Evolutionary conservation across 441 rosid species (phyloP), one percentile per base, ranked within the genome.

Genomic region (Pelargonium fulgidum): DNA sequence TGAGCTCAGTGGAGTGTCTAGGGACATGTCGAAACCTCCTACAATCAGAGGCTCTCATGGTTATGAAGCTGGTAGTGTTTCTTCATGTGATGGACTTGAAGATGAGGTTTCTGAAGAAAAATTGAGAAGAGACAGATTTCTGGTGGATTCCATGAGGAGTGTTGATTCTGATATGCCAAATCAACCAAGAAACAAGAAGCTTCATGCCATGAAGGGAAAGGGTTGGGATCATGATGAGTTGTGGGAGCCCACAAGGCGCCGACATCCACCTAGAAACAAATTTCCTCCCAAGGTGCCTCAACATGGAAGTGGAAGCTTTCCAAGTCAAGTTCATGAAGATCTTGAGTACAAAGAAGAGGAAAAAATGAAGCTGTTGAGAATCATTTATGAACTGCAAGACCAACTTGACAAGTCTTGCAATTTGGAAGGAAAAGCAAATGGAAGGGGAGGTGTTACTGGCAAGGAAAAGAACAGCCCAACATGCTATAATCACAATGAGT

Each of bases 311-410:
- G 81, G 81, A 54, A 81, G 81, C 66, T 66, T 86, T 78, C 80
- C 86, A 62, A 72, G 78, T 80, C 86, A 68, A 19, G 68, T 75
- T 58, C 81, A 77, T 3, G 73, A 76, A 74, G 82, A 79, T 82
- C 79, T 75, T 59, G 68, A 77, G 42, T 69, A 79, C 74, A 42
- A 71, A 64, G 88, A 83, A 54, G 84, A 80, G 20, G 94, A 90
- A 67, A 82, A 82, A 81, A 72, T 82, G 79, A 75, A 80, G 73
- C 83, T 89, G 73, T 68, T 87, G 73, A 82, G 81, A 77, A 80
- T 86, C 85, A 79, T 85, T 68, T 62, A 72, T 79, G 93, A 88
- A 75, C 85, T 88, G 76, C 84, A 84, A 78, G 85, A 82, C 73
- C 81, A 82, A 82, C 80, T 88, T 64, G 78, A 78, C 66, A 85